A percentile compares a stretch with the other conserved stretches of the same genome.
phyloP scores from a whole-genome alignment of 306 rosid genomes.

The Potentilla sterilis region DNA sequence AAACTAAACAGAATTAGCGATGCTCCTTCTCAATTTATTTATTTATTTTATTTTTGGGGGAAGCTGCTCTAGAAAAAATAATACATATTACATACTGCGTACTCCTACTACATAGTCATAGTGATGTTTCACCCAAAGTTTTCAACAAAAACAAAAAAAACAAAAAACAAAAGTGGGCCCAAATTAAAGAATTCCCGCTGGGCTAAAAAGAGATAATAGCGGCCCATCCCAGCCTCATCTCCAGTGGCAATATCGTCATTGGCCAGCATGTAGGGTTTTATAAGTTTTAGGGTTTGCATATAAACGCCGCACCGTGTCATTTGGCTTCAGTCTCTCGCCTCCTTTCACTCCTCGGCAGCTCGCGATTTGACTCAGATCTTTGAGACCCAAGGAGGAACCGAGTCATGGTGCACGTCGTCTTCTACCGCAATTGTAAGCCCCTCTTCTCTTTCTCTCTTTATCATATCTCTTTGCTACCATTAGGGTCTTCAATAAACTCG shows the following conservation, averaged over 20 bases:
- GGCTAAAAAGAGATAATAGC: no score
- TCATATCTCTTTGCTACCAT: background rate
- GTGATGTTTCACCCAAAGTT: no score
- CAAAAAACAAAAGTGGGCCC: no score
- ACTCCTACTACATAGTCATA: no score
- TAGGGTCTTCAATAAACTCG: background rate
- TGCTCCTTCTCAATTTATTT: no score
- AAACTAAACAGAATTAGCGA: no score
- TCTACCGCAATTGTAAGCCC: constrained; percentile 34
- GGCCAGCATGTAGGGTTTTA: background rate
- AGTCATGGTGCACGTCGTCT: constrained; percentile 38
- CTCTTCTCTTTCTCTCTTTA: no score
- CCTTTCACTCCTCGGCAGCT: background rate
- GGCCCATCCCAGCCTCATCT: background rate
- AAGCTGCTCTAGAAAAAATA: no score
- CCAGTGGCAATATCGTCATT: constrained; percentile 13
- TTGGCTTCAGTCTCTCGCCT: background rate
- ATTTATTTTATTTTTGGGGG: no score
- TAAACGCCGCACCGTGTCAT: background rate
- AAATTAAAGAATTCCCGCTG: no score
- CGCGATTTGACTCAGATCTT: background rate
- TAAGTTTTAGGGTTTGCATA: constrained; percentile 18
- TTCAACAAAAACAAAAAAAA: no score
- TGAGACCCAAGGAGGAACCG: background rate
- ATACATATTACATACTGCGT: no score